A percentile compares a stretch with the other conserved stretches of the same genome.
Conservation (phyloP, 2,329 filamentous ascomycete species). For the Xylaria sp. region DNA sequence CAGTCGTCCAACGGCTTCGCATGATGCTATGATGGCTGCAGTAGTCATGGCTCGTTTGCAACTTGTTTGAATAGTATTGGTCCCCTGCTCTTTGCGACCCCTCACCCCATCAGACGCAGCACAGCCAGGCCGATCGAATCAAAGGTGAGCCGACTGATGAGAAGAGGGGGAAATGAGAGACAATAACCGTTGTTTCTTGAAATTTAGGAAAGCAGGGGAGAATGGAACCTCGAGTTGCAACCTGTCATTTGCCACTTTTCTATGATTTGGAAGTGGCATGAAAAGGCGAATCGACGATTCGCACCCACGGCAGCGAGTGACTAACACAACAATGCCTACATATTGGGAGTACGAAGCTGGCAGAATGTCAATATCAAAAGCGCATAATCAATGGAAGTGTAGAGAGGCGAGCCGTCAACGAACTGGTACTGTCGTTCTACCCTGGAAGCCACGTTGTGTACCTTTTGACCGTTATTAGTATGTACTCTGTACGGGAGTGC, state of each 20-base stretch:
- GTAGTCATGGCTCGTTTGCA: conserved; percentile 21
- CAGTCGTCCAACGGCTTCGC: conserved; percentile 5
- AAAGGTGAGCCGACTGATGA: background rate
- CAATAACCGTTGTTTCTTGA: background rate
- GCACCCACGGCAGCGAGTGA: background rate
- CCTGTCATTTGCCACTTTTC: background rate
- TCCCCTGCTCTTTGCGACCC: conserved; percentile 6
- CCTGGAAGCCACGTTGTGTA: conserved; percentile 10
- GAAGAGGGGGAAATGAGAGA: background rate
- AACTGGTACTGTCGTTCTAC: background rate
- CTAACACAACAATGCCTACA: background rate
- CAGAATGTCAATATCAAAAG: background rate
- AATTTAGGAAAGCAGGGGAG: background rate
- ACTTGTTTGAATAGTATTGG: conserved; percentile 39
- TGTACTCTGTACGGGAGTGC: too few species aligned
- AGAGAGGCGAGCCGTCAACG: background rate
- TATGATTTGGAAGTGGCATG: background rate
- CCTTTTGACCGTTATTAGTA: background rate
- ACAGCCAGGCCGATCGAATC: conserved; percentile 3
- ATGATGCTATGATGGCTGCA: conserved; percentile 20
- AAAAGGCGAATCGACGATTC: background rate
- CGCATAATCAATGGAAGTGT: background rate
- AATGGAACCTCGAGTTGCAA: conserved; percentile 8
- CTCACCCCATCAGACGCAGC: conserved; percentile 14
- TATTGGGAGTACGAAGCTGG: background rate